Evolutionary conservation across 805 yeast genomes (phyloP).

Genomic region (Ogataea ganodermae): DNA sequence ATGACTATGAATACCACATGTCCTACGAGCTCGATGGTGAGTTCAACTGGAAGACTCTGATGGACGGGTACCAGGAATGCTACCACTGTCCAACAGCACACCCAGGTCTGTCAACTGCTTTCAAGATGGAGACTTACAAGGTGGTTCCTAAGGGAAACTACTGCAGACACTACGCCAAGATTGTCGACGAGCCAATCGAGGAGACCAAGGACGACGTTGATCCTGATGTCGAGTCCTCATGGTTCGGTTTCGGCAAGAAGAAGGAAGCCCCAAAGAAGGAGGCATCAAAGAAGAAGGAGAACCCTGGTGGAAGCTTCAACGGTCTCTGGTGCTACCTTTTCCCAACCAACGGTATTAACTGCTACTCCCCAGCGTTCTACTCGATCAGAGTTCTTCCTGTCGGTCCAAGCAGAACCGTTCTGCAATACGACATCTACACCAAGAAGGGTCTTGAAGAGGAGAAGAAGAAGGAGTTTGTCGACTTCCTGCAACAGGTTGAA

Average conservation of each 20-base stretch:
- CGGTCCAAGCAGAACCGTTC: conserved; percentile 52
- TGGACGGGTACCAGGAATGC: conserved; percentile 71
- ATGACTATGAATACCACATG: conserved; percentile 65
- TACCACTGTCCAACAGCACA: conserved; percentile 71
- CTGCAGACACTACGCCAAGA: conserved; percentile 62
- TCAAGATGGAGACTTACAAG: conserved; percentile 64
- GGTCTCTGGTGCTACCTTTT: conserved; percentile 64
- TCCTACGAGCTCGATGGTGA: conserved; percentile 63
- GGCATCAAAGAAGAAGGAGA: conserved; percentile 36
- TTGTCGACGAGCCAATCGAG: conserved; percentile 42
- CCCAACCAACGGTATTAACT: conserved; percentile 63
- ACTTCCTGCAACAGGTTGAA: conserved; percentile 62
- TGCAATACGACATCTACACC: conserved; percentile 62
- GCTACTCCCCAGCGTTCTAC: conserved; percentile 69
- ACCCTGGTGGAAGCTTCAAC: conserved; percentile 62
- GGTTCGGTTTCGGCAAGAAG: conserved; percentile 55
- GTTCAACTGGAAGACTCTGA: conserved; percentile 66
- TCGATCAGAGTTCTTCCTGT: conserved; percentile 61
- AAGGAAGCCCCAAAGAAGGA: conserved; percentile 22
- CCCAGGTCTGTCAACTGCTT: conserved; percentile 58
- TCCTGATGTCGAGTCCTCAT: conserved; percentile 41
- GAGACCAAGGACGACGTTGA: conserved; percentile 33
- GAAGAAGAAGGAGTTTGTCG: conserved; percentile 61
- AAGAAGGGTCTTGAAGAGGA: conserved; percentile 57
- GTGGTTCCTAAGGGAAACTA: conserved; percentile 60